Base-by-base conservation (phyloP, 768 basidiomycete genomes). In the Mycena kentingensis region DNA sequence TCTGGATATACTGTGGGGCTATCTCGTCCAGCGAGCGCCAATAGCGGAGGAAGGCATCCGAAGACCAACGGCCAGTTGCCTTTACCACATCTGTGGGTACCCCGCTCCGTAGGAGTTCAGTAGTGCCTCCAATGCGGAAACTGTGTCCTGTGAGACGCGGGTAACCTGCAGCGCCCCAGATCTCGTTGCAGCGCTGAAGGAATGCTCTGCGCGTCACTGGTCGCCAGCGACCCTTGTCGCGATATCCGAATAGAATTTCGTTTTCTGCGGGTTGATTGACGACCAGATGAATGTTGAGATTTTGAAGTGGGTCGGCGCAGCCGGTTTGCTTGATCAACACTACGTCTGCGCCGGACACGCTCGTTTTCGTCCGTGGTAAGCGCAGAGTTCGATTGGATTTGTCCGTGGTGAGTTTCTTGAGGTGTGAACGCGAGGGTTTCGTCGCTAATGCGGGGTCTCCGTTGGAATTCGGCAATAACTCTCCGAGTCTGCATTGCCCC, bases 91-190 rank as follows among this genome's bases (percentile, higher is more conserved):
- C 54, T 5, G 68, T 18, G 3, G 11, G 73, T 67, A 5, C 73
- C 72, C 65, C 65, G 72, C 4, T 54, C 55, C 2, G 72, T 71
- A 1, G 70, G 73, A 0, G 73, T 70, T 58, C 57, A 3, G 57
- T 58, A 5, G 36, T 37, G 8, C 36, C 36, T 7, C 36, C 36
- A 19, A 37, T 37, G 11, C 54, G 54, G 25, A 55, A 55, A 25
- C 46, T 49, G 41, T 57, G 56, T 6, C 54, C 54, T 5, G 48
- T 49, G 15, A 39, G 34, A 25, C 28, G 46, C 0, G 58, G 55
- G 28, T 51, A 59, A 12, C 54, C 54, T 2, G 16, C 41, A 0
- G 24, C 28, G 6, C 16, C 4, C 63, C 63, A 64, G 25, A 59
- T 48, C 16, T 22, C 38, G 36, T 64, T 63, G 55, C 61, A 64